Conservation (phyloP, 208 protist genomes). For the Leptomonas seymouri region DNA sequence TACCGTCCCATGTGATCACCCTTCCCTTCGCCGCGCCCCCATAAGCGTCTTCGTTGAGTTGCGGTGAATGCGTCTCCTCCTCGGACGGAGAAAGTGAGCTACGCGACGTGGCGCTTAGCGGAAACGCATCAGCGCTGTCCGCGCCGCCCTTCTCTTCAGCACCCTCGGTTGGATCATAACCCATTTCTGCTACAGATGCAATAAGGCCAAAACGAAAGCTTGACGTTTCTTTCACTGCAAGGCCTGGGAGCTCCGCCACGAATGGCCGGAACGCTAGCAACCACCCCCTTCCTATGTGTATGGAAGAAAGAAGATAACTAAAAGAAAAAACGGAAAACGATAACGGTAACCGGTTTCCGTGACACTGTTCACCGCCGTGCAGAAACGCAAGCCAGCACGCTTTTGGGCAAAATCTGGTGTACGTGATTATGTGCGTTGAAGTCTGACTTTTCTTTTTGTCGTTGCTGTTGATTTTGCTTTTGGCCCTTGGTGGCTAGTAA, state of each 20-base stretch:
- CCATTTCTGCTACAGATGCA: slow-evolving; percentile 1
- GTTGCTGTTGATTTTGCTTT: no score
- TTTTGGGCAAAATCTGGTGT: not conserved
- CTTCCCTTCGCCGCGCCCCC: slow-evolving; percentile 1
- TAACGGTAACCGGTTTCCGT: not conserved
- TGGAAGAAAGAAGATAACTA: slow-evolving; percentile 7
- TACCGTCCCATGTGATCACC: slow-evolving; percentile 12
- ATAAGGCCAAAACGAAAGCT: not conserved
- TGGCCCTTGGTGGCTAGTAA: not conserved
- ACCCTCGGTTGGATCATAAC: not conserved
- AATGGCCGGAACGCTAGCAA: not conserved
- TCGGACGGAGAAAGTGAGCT: slow-evolving; percentile 14
- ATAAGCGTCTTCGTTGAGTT: slow-evolving; percentile 7
- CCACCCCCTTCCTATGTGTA: not conserved
- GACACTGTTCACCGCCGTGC: not conserved
- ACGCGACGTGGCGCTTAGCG: slow-evolving; percentile 20
- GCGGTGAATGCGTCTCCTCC: slow-evolving; percentile 3
- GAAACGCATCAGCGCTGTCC: slow-evolving; percentile 11
- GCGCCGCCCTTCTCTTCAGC: slow-evolving; percentile 10
- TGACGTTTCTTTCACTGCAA: not conserved
- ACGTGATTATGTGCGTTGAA: not conserved
- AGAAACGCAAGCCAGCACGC: not conserved
- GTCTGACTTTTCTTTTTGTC: not conserved
- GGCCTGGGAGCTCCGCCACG: not conserved
- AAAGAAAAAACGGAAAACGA: not conserved